phyloP scores from a whole-genome alignment of 2,329 filamentous ascomycete species.

The Fusarium aywerte region DNA sequence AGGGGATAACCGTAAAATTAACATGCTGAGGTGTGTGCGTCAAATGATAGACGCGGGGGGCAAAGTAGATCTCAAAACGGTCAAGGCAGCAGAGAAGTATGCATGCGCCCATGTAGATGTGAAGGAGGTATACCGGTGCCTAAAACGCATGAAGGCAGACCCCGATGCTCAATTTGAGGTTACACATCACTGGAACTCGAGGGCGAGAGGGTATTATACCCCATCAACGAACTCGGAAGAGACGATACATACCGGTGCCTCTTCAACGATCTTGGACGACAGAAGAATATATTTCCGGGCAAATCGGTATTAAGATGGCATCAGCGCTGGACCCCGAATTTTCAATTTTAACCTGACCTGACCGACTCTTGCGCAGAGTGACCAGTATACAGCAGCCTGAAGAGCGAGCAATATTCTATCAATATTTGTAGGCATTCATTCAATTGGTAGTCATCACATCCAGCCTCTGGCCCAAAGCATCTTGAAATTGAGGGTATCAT shows the following conservation, averaged over 20 bases:
- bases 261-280: too few relatives aligned
- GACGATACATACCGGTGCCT: too few relatives aligned
- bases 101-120: fast-evolving
- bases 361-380: neutral
- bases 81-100: neutral
- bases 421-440: neutral
- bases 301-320: constrained; percentile 24
- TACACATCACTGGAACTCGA: too few relatives aligned
- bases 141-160: neutral
- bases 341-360: neutral
- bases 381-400: neutral
- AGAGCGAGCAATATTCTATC: neutral
- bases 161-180: neutral
- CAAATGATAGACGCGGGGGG: neutral
- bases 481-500: neutral
- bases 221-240: too few relatives aligned
- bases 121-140: neutral
- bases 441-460: neutral
- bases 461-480: too few relatives aligned
- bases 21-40: neutral
- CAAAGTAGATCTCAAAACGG: neutral
- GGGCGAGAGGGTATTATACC: neutral
- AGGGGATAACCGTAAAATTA: fast-evolving
- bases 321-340: constrained; percentile 18
- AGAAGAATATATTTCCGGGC: too few relatives aligned